These are phyloP conservation scores for Sclerotinia nivalis DNA, from an alignment of 2,329 filamentous ascomycete species.

Conservation along the genomic window DNA sequence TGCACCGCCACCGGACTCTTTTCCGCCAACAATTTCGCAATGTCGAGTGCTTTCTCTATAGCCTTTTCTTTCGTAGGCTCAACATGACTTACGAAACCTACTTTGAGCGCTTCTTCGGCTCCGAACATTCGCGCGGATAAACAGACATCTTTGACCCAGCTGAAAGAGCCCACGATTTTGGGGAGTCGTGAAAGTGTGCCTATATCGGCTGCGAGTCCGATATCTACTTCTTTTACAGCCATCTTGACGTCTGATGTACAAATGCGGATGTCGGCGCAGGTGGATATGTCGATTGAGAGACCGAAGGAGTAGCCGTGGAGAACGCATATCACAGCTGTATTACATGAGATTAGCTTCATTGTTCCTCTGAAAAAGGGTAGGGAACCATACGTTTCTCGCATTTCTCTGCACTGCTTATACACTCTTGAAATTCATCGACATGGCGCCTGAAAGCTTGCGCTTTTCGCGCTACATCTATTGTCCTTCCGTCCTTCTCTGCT, in stretches of 20 bases:
- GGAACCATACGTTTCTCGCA: slow-evolving; percentile 77
- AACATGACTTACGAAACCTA: slow-evolving; percentile 70
- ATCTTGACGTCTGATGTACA: slow-evolving; percentile 61
- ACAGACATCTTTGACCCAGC: slow-evolving; percentile 79
- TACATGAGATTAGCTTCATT: neutral
- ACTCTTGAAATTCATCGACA: slow-evolving; percentile 78
- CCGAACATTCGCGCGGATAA: slow-evolving; percentile 70
- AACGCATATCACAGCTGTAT: slow-evolving; percentile 72
- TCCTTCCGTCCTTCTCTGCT: slow-evolving; percentile 30
- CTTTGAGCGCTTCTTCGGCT: slow-evolving; percentile 66
- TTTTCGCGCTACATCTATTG: slow-evolving; percentile 62
- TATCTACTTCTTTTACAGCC: slow-evolving; percentile 79
- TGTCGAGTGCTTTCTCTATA: slow-evolving; percentile 60
- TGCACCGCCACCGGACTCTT: slow-evolving; percentile 90
- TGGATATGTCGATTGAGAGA: slow-evolving; percentile 72
- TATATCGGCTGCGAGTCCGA: slow-evolving; percentile 77
- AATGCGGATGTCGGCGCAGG: slow-evolving; percentile 70
- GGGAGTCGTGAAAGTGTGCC: slow-evolving; percentile 73
- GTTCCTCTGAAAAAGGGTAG: neutral
- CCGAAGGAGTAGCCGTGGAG: slow-evolving; percentile 79
- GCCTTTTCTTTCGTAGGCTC: slow-evolving; percentile 63
- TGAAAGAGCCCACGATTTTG: slow-evolving; percentile 67
- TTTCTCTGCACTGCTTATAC: slow-evolving; percentile 72
- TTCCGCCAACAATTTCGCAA: slow-evolving; percentile 65
- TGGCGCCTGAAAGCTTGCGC: slow-evolving; percentile 64